Conservation (phyloP, 495 filamentous ascomycete species). For the Saxispiralis lemnorum region DNA sequence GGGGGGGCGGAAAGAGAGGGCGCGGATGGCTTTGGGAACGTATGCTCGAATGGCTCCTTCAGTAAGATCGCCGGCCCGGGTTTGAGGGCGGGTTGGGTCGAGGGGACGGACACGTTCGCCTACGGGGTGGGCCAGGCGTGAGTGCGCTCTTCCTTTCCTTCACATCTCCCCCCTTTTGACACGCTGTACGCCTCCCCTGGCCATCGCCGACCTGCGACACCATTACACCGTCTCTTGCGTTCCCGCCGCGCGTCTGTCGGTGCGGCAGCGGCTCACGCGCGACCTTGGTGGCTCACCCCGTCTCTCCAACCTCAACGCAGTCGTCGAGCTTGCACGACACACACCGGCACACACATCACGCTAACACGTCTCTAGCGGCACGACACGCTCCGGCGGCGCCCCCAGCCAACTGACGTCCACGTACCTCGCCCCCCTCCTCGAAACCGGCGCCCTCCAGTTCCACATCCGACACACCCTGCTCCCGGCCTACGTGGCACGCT, state of each 20-base stretch:
- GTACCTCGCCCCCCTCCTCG: slow-evolving; percentile 42
- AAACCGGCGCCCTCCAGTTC: slow-evolving; percentile 28
- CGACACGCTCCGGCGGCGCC: slow-evolving; percentile 46
- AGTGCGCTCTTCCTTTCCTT: slow-evolving; percentile 12
- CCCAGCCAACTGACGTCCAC: slow-evolving; percentile 55
- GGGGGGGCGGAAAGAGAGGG: slow-evolving; percentile 27
- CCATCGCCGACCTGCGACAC: too few species aligned
- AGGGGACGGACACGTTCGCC: slow-evolving; percentile 49
- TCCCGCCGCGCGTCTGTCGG: too few species aligned
- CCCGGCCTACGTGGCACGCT: slow-evolving; percentile 40
- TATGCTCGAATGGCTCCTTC: slow-evolving; percentile 66
- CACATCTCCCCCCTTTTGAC: background rate
- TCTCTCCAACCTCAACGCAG: background rate
- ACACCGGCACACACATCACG: background rate
- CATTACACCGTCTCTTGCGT: too few species aligned
- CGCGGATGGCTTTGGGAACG: slow-evolving; percentile 49
- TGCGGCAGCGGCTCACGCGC: too few species aligned
- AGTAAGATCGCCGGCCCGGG: slow-evolving; percentile 73
- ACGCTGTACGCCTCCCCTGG: too few species aligned
- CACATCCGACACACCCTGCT: slow-evolving; percentile 28
- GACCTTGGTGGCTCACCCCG: background rate
- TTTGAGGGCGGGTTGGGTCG: slow-evolving; percentile 63
- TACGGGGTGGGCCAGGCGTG: slow-evolving; percentile 50
- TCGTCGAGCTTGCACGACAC: background rate
- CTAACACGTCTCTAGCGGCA: slow-evolving; percentile 1